Evolutionary conservation across 148 eudicot genomes (phyloP).

Genomic region (Silene uniflora): DNA sequence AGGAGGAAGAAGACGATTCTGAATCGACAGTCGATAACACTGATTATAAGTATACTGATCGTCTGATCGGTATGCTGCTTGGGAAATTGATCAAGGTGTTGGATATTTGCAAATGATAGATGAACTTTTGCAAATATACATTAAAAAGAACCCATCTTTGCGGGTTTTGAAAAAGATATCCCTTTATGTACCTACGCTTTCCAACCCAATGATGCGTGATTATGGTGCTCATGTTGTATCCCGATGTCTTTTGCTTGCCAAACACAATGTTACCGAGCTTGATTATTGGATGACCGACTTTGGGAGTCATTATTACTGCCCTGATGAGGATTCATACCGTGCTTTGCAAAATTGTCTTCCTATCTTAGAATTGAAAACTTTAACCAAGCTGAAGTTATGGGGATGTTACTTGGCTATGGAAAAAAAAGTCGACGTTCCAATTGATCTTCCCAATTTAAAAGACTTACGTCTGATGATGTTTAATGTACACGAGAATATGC

Average conservation of each 20-base stretch:
- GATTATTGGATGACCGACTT: neutral
- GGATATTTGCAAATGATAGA: neutral
- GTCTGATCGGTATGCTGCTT: too few species aligned
- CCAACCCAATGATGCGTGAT: too few species aligned
- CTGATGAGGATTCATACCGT: too few species aligned
- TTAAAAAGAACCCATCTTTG: neutral
- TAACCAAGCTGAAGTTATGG: neutral
- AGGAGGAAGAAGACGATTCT: too few species aligned
- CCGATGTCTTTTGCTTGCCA: neutral
- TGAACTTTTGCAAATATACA: neutral
- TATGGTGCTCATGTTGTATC: neutral
- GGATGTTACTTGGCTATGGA: neutral
- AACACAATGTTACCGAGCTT: too few species aligned
- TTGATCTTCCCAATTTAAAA: slow-evolving; percentile 4
- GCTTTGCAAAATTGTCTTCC: neutral
- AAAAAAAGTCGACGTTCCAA: too few species aligned
- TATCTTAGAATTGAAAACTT: neutral
- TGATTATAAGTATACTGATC: too few species aligned
- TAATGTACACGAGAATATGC: neutral
- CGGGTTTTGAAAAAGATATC: neutral
- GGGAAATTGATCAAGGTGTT: too few species aligned
- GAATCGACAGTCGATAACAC: neutral
- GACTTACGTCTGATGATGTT: neutral
- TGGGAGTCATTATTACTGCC: too few species aligned
- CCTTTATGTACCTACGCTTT: neutral